phyloP scores from a whole-genome alignment of 148 eudicot species.

The Rhododendron henanense region DNA sequence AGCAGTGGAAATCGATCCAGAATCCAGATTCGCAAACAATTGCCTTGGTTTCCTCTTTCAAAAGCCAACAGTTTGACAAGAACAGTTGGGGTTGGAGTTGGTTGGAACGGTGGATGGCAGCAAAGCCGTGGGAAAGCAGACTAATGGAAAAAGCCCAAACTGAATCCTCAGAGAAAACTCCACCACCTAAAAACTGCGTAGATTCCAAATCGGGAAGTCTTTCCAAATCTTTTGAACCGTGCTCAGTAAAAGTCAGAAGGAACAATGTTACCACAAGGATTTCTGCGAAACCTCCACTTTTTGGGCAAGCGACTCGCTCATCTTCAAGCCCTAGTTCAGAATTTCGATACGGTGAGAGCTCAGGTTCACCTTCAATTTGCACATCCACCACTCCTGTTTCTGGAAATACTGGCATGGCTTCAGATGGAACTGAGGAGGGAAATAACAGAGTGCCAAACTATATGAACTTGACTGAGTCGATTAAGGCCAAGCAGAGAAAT shows the following conservation, averaged over 20 bases:
- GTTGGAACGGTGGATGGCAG: conserved; percentile 98
- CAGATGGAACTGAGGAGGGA: conserved; percentile 44
- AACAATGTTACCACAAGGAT: conserved; percentile 71
- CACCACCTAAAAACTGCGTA: conserved; percentile 39
- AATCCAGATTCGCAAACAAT: conserved; percentile 30
- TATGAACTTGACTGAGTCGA: conserved; percentile 85
- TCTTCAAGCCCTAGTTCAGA: conserved; percentile 90
- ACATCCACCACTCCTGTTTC: conserved; percentile 78
- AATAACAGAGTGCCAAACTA: conserved; percentile 56
- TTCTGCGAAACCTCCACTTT: conserved; percentile 65
- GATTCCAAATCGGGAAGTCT: conserved; percentile 21
- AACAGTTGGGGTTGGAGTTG: conserved; percentile 88
- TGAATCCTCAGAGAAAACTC: conserved; percentile 42
- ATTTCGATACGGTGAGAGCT: conserved; percentile 63
- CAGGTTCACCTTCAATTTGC: conserved; percentile 83
- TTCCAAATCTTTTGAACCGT: conserved; percentile 49
- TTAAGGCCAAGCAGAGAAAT: conserved; percentile 70
- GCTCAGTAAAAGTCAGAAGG: conserved; percentile 56
- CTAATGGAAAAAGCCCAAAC: conserved; percentile 64
- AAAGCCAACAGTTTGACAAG: conserved; percentile 44
- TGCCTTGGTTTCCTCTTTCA: conserved; percentile 38
- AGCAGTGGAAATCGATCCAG: conserved; percentile 63
- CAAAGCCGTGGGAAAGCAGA: conserved; percentile 91
- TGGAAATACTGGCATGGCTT: conserved; percentile 36
- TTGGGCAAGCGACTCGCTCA: conserved; percentile 45